Conservation (phyloP, 2,329 filamentous ascomycete species). For the Sporothrix luriei region DNA sequence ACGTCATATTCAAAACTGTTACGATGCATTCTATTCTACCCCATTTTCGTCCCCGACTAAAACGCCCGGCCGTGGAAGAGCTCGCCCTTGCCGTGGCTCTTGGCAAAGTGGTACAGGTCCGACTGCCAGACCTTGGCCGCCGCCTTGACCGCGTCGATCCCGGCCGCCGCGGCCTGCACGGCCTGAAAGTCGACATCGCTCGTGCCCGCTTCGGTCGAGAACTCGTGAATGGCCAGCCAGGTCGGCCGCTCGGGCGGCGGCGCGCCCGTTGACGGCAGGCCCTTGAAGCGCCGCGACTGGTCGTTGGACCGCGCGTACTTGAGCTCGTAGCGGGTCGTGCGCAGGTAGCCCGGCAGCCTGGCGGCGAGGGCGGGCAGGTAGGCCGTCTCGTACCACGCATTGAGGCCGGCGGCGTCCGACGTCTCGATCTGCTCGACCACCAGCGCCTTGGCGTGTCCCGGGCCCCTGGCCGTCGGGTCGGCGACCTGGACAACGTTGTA, state of each 20-base stretch:
- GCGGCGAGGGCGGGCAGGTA: slow-evolving; percentile 32
- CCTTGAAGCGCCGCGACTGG: slow-evolving; percentile 38
- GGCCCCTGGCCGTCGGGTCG: slow-evolving; percentile 36
- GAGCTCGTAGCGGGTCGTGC: slow-evolving; percentile 38
- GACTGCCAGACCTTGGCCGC: slow-evolving; percentile 29
- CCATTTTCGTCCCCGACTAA: neutral
- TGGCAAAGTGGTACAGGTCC: slow-evolving; percentile 31
- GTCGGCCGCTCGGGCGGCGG: slow-evolving; percentile 32
- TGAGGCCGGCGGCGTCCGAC: slow-evolving; percentile 26
- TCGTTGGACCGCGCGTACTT: slow-evolving; percentile 37
- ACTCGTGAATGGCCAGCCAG: slow-evolving; percentile 36
- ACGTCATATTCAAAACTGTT: slow-evolving; percentile 2
- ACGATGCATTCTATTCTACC: neutral
- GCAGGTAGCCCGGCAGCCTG: slow-evolving; percentile 36
- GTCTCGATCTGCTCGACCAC: slow-evolving; percentile 34
- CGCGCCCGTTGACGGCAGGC: slow-evolving; percentile 34
- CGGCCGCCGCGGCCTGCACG: slow-evolving; percentile 9
- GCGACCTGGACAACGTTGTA: slow-evolving; percentile 37
- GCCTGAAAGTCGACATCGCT: slow-evolving; percentile 12
- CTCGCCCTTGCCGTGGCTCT: slow-evolving; percentile 33
- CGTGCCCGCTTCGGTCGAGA: neutral
- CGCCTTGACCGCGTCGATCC: slow-evolving; percentile 23
- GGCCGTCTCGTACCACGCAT: slow-evolving; percentile 36
- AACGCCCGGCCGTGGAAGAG: slow-evolving; percentile 32
- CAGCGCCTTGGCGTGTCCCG: slow-evolving; percentile 35